These are phyloP conservation scores for Decorospora gaudefroyi DNA, from an alignment of 2,329 filamentous ascomycete species.

Conservation along the genomic window DNA sequence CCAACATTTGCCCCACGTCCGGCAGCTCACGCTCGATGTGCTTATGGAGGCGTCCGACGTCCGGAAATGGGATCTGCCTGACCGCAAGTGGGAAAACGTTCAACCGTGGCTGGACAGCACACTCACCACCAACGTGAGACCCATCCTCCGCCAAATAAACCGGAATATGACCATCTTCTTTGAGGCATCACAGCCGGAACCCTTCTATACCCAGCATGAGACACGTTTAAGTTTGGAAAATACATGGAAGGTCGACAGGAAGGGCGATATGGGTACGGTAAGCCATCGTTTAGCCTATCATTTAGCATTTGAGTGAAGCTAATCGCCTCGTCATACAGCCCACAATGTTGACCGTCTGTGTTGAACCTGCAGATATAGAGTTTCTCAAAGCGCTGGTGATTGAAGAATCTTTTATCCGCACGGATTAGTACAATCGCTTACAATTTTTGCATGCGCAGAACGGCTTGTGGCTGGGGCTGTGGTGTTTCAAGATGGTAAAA, in stretches of 20 bases:
- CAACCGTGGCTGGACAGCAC: constrained; percentile 35
- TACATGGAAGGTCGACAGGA: constrained; percentile 24
- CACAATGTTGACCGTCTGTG: no score
- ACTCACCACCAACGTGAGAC: constrained; percentile 8
- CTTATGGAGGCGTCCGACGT: constrained; percentile 28
- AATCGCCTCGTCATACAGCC: no score
- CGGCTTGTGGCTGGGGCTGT: no score
- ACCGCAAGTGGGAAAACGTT: constrained; percentile 30
- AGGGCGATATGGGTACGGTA: constrained; percentile 25
- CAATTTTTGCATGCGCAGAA: no score
- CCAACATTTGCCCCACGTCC: constrained; percentile 28
- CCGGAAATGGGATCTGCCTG: constrained; percentile 36
- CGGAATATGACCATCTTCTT: constrained; percentile 24
- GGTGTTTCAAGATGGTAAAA: no score
- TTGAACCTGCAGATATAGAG: no score
- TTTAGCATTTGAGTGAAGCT: no score
- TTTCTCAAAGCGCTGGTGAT: no score
- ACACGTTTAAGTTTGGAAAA: constrained; percentile 8
- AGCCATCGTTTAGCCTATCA: constrained; percentile 1
- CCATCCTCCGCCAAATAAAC: constrained; percentile 23
- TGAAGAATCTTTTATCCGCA: no score
- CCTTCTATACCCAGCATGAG: constrained; percentile 35
- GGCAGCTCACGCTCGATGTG: constrained; percentile 32
- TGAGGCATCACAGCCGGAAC: constrained; percentile 7
- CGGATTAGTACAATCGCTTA: no score